These are phyloP conservation scores for Fragaria nilgerrensis DNA, from an alignment of 306 rosid genomes.

Conservation along the genomic window DNA sequence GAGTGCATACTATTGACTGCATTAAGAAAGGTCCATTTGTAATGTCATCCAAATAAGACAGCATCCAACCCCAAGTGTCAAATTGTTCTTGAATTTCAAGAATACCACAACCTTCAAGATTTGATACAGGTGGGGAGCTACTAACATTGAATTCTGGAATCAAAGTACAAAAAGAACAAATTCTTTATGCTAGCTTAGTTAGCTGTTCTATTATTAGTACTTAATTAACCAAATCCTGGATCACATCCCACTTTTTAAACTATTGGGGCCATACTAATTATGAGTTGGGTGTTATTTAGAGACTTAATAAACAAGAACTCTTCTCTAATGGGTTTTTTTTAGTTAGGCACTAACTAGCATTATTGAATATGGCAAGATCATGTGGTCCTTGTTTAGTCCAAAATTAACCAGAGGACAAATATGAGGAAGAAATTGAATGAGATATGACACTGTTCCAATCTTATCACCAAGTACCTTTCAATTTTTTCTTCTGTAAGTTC, in stretches of 20 bases:
- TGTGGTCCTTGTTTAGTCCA: slow-evolving; percentile 46
- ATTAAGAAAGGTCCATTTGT: background rate
- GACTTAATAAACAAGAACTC: slow-evolving; percentile 7
- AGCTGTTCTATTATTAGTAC: slow-evolving; percentile 19
- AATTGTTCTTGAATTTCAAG: background rate
- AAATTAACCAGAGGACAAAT: slow-evolving; percentile 32
- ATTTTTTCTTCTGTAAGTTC: slow-evolving; percentile 18
- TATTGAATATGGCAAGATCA: slow-evolving; percentile 17
- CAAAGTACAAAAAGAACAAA: slow-evolving; percentile 18
- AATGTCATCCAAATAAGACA: slow-evolving; percentile 1
- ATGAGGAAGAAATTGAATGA: slow-evolving; percentile 15
- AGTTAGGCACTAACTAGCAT: background rate
- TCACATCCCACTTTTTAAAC: slow-evolving; percentile 24
- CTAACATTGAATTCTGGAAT: background rate
- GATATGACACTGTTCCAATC: slow-evolving; percentile 4
- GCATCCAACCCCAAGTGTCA: background rate
- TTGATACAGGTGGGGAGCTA: slow-evolving; percentile 4
- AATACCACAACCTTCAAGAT: background rate
- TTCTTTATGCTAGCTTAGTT: background rate
- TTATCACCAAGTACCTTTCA: background rate
- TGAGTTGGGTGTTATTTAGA: background rate
- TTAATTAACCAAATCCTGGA: slow-evolving; percentile 25
- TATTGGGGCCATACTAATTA: slow-evolving; percentile 13
- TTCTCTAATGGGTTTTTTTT: background rate
- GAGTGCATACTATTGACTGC: slow-evolving; percentile 1